Evolutionary conservation across 192 early-diverging fungal genomes (phyloP), one percentile per base, ranked within the genome.

Genomic region (Coemansia sp.): DNA sequence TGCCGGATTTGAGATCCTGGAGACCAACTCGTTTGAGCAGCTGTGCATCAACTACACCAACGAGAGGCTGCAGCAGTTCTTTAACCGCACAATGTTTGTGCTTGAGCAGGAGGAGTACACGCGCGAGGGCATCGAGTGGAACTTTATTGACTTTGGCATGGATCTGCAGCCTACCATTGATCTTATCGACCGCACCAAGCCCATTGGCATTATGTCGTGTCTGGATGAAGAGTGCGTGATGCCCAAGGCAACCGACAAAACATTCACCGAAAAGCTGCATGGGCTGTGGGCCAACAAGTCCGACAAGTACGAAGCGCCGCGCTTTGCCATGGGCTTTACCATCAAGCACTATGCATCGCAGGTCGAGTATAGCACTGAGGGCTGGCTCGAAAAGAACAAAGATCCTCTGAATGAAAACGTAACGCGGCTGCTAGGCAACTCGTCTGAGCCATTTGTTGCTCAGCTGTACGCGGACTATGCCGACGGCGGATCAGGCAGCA

Each of bases 1-100:
- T 82, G 94, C 94, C 8, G 96, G 96, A 15, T 99, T 99, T 73
- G 96, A 99, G 79, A 97, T 99, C 52, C 94, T 99, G 63, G 90
- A 97, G 72, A 83, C 84, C 52, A 99, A 99, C 80, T 91, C 90
- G 66, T 99, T 97, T 80, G 96, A 99, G 69, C 96, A 99, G 71
- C 81, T 99, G 30, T 96, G 93, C 78, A 99, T 99, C 85, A 99
- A 99, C 79, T 99, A 99, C 68, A 96, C 94, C 36, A 99, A 99
- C 70, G 96, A 99, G 74, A 88, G 87, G 53, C 84, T 99, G 15
- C 96, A 99, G 72, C 96, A 99, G 70, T 96, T 99, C 78, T 99
- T 99, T 81, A 99, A 97, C 80, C 94, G 97, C 76, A 90, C 94
- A 65, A 99, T 97, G 94, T 99, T 99, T 78, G 90, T 94, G 47